Evolutionary conservation across 208 protist species (phyloP).

Genomic region (Leishmania martiniquensis): DNA sequence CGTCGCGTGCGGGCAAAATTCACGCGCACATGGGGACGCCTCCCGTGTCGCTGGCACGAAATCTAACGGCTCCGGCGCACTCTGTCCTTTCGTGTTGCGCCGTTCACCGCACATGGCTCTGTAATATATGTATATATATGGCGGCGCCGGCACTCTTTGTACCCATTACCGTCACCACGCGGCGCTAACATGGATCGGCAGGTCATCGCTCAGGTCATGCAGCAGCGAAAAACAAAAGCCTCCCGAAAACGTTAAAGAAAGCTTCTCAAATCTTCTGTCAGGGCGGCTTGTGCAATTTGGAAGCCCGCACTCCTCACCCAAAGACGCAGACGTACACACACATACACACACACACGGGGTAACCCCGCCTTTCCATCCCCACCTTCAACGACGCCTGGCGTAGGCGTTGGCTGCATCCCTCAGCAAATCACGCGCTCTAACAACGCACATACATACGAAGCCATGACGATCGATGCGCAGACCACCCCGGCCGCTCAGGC

Average conservation of each 20-base stretch:
- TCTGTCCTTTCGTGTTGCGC: background rate
- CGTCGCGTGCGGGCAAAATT: background rate
- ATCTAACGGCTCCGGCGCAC: background rate
- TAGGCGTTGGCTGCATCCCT: background rate
- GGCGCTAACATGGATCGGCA: background rate
- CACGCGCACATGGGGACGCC: background rate
- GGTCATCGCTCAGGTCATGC: background rate
- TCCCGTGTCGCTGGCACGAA: background rate
- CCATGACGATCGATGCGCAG: constrained; percentile 27
- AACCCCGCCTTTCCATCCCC: background rate
- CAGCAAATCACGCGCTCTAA: background rate
- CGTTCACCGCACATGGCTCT: background rate
- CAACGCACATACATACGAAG: background rate
- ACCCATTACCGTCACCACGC: background rate
- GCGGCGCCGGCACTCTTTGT: background rate
- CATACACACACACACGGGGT: background rate
- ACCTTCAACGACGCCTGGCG: background rate
- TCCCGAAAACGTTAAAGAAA: no score
- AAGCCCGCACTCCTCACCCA: no score
- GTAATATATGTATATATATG: background rate
- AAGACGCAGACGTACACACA: background rate
- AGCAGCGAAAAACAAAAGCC: background rate
- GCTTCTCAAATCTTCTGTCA: no score
- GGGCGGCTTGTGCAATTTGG: no score
- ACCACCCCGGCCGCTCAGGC: constrained; percentile 7